Evolutionary conservation across 2,329 filamentous ascomycete genomes (phyloP), one percentile per base, ranked within the genome.

Genomic region (Aquanectria penicillioides): DNA sequence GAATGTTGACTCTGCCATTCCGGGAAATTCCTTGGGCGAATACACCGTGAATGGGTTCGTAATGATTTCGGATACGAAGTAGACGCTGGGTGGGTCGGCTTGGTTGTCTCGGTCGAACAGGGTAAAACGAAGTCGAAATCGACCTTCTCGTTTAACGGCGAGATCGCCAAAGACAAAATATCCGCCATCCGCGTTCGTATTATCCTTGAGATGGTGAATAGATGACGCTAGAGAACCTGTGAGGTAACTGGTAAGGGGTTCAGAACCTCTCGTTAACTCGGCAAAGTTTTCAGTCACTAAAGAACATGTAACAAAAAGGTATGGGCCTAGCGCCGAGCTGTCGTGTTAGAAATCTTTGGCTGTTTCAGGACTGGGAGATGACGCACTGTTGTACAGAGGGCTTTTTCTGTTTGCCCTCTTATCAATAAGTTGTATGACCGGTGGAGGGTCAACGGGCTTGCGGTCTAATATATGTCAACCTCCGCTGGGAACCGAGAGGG

Each of bases 101-200:
- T 62, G 70, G 36, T 74, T 66, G 53, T 74, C 71, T 56, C 74
- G 77, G 51, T 75, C 73, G 74, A 90, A 94, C 12, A 97, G 81
- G 44, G 86, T 89, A 72, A 97, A 97, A 53, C 88, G 85, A 33
- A 97, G 82, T 29, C 89, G 83, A 71, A 88, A 94, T 17, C 80
- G 82, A 25, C 93, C 93, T 68, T 91, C 86, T 20, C 87, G 81
- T 71, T 90, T 90, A 59, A 94, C 87, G 0, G 92, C 95, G 18
- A 97, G 81, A 74, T 97, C 93, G 5, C 91, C 91, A 75, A 96
- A 97, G n/a, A 97, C 89, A 70, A 97, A 97, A 77, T 93, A 96
- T 1, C 89, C 92, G 10, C 90, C 90, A 74, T 95, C 92, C 78
- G 80, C 81, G 70, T 93, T 93, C 69, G 89, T 83, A 3, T 86